Evolutionary conservation across 169 alveolate species (phyloP).

Genomic region (Plasmodium relictum): DNA sequence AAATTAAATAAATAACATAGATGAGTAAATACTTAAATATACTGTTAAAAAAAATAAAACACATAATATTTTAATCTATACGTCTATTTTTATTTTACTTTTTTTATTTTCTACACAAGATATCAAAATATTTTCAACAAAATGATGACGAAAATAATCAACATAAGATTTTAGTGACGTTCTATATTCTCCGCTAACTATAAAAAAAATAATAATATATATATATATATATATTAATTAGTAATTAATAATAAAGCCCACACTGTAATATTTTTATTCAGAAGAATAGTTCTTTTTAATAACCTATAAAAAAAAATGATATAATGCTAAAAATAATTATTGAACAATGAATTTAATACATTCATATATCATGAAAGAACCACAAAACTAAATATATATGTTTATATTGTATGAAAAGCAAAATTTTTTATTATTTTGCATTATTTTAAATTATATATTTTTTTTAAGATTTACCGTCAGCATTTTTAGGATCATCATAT

Average conservation of each 20-base stretch:
- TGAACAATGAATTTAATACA: too few relatives aligned
- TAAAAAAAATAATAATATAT: conserved; percentile 23
- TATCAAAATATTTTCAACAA: conserved; percentile 61
- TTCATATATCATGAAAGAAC: too few relatives aligned
- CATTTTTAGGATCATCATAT: conserved; percentile 68
- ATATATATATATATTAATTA: too few relatives aligned
- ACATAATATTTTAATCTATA: neutral
- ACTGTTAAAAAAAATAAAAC: too few relatives aligned
- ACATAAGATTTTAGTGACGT: conserved; percentile 55
- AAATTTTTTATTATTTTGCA: neutral
- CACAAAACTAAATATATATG: too few relatives aligned
- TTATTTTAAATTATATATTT: neutral
- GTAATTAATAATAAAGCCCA: too few relatives aligned
- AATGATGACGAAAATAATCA: conserved; percentile 60
- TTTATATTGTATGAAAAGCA: neutral
- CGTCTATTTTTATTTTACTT: conserved; percentile 29
- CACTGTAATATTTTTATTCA: too few relatives aligned
- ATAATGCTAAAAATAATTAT: too few relatives aligned
- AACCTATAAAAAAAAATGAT: too few relatives aligned
- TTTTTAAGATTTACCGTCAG: conserved; percentile 32
- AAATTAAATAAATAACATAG: too few relatives aligned
- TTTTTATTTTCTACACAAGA: conserved; percentile 55
- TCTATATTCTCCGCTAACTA: conserved; percentile 64
- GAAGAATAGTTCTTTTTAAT: too few relatives aligned
- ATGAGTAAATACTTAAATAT: too few relatives aligned